These are phyloP conservation scores for Suhomyces maxii DNA, from an alignment of 1,139 yeast species.

Conservation along the genomic window DNA sequence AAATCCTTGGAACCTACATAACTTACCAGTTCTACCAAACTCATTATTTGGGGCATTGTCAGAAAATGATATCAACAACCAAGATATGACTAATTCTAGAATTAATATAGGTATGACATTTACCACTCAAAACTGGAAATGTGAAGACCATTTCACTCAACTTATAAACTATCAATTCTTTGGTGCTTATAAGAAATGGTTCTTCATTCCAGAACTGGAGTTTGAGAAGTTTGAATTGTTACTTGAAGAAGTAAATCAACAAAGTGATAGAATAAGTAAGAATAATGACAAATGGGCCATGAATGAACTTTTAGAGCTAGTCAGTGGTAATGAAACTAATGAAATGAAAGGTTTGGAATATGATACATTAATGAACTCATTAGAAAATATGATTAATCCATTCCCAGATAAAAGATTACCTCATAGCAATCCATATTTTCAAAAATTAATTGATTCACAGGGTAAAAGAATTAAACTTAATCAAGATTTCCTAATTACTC, in stretches of 20 bases:
- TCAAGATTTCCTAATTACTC: constrained; percentile 49
- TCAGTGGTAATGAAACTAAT: constrained; percentile 12
- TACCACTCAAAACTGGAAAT: constrained; percentile 70
- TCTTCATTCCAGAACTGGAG: constrained; percentile 70
- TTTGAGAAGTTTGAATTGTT: constrained; percentile 61
- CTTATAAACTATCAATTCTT: constrained; percentile 64
- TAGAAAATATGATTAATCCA: constrained; percentile 34
- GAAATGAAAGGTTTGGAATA: constrained; percentile 16
- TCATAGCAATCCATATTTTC: constrained; percentile 28
- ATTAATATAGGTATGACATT: constrained; percentile 61
- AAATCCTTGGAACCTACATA: constrained; percentile 72
- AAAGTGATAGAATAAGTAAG: constrained; percentile 21
- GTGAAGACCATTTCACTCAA: constrained; percentile 76
- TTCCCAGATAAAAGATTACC: constrained; percentile 24
- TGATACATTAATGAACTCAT: constrained; percentile 28
- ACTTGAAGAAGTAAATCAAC: constrained; percentile 19
- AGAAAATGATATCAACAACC: constrained; percentile 44
- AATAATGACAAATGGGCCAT: constrained; percentile 26
- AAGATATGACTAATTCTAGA: constrained; percentile 31
- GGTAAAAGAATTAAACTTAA: constrained; percentile 21
- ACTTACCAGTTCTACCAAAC: constrained; percentile 57
- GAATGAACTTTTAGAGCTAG: constrained; percentile 18
- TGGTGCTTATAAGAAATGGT: constrained; percentile 78
- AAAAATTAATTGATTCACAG: constrained; percentile 22
- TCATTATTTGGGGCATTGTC: constrained; percentile 47